These are phyloP conservation scores for Perilla frutescens DNA, from an alignment of 257 asterid genomes.

Conservation along the genomic window DNA sequence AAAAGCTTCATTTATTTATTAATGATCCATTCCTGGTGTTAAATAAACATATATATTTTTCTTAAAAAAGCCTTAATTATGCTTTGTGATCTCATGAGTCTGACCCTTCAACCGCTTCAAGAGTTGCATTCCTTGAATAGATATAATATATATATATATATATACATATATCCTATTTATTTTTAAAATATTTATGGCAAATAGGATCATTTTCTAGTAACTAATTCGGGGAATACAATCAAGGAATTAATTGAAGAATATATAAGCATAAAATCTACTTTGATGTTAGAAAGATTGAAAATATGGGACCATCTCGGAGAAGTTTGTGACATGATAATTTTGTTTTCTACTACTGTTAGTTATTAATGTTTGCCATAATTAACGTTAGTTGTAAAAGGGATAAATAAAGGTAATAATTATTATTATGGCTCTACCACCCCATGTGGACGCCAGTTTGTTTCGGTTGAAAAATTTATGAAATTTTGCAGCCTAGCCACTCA, in stretches of 20 bases:
- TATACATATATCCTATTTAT: background rate
- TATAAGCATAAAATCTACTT: no score
- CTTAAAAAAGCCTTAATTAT: background rate
- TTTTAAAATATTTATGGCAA: background rate
- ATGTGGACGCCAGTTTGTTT: constrained; percentile 39
- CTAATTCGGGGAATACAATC: background rate
- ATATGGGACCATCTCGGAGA: constrained; percentile 24
- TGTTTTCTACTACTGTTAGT: constrained; percentile 11
- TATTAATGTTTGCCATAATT: constrained; percentile 23
- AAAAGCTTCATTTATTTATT: constrained; percentile 2
- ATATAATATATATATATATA: no score
- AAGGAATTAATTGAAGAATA: background rate
- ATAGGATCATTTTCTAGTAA: background rate
- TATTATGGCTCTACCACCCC: constrained; percentile 33
- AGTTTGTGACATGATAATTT: constrained; percentile 23
- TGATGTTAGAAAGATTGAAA: background rate
- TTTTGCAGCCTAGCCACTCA: constrained; percentile 15
- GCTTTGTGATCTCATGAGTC: constrained; percentile 18
- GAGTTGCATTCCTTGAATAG: constrained; percentile 22
- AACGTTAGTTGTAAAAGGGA: constrained; percentile 2
- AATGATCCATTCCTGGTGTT: background rate
- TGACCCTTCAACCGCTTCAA: constrained; percentile 36
- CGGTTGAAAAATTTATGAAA: constrained; percentile 4
- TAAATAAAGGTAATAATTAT: constrained; percentile 12
- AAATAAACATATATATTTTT: background rate